Evolutionary conservation across 148 eudicot genomes (phyloP).

Genomic region (Silene latifolia): DNA sequence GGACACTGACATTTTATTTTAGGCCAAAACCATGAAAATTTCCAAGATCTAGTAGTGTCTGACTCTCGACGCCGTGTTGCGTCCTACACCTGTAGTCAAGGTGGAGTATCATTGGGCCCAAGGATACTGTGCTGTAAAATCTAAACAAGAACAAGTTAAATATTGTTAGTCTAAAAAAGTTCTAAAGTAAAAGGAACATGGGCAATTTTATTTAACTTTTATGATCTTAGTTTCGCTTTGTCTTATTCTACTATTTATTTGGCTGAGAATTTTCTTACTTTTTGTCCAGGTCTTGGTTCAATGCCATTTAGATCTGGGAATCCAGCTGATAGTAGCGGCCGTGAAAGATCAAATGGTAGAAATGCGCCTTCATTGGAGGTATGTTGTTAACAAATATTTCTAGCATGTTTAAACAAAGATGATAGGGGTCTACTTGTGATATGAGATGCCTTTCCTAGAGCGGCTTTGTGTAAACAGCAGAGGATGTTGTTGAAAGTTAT

Average conservation of each 20-base stretch:
- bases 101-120: not conserved
- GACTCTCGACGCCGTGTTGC: not conserved
- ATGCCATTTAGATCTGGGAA: constrained; percentile 32
- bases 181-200: not conserved
- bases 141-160: not conserved
- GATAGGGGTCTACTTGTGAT: not conserved
- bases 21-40: not conserved
- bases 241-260: constrained; percentile 9
- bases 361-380: constrained; percentile 42
- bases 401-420: not conserved
- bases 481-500: not conserved
- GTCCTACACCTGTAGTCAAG: not conserved
- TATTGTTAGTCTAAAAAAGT: not conserved
- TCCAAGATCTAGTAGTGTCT: not conserved
- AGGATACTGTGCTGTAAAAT: not conserved
- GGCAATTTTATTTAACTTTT: constrained; percentile 1
- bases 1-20: not conserved
- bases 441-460: not conserved
- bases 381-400: constrained; percentile 4
- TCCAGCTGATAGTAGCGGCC: constrained; percentile 34
- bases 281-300: constrained; percentile 34
- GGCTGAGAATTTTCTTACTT: not conserved
- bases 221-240: not conserved
- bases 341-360: constrained; percentile 39
- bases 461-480: not conserved